A percentile compares a stretch with the other conserved stretches of the same genome.
Evolutionary conservation across 768 basidiomycete species (phyloP).

Genomic region (Cystobasidium ongulense): DNA sequence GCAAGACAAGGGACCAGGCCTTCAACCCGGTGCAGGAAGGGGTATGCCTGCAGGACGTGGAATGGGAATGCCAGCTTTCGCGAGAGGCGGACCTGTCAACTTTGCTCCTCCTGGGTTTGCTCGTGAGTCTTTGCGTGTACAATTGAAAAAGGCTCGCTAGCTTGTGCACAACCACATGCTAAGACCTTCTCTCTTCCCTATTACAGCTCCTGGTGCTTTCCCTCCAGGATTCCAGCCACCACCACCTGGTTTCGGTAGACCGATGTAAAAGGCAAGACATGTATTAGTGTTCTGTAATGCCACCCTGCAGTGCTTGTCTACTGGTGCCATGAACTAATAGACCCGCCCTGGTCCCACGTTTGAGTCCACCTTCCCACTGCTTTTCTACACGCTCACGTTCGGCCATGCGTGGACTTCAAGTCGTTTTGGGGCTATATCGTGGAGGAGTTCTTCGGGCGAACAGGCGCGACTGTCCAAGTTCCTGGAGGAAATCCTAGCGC

Average conservation of each 20-base stretch:
- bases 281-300: background rate
- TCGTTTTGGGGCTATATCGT: too few relatives aligned
- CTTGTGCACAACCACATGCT: too few relatives aligned
- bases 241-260: constrained; percentile 10
- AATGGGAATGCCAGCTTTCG: constrained; percentile 28
- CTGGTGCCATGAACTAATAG: too few relatives aligned
- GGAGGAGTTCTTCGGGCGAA: too few relatives aligned
- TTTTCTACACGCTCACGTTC: too few relatives aligned
- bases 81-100: constrained; percentile 27
- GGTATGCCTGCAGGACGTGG: constrained; percentile 31
- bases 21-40: constrained; percentile 30
- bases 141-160: constrained; percentile 1
- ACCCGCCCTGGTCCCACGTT: too few relatives aligned
- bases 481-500: too few relatives aligned
- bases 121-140: background rate
- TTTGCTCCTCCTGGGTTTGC: constrained; percentile 33
- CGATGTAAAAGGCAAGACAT: background rate
- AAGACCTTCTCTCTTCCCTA: background rate
- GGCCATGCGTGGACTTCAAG: too few relatives aligned
- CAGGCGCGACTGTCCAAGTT: too few relatives aligned
- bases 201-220: background rate
- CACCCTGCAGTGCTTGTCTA: background rate
- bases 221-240: constrained; percentile 31
- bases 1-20: constrained; percentile 58
- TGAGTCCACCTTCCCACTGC: too few relatives aligned